phyloP scores from a whole-genome alignment of 176 grass and related monocot species.

The Avena eriantha region DNA sequence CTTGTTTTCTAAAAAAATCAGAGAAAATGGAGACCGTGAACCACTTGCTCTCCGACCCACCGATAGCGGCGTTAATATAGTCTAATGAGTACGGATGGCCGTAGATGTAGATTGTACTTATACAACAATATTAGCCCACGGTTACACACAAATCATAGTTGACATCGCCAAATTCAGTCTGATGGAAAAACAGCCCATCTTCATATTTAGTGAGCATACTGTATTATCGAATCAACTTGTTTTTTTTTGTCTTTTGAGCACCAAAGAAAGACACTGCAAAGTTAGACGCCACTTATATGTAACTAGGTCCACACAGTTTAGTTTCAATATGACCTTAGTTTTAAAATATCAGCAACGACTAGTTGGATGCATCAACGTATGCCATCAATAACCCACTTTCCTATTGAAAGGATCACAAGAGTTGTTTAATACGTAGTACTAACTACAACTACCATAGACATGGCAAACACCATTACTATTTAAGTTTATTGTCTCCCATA shows the following conservation, averaged over 20 bases:
- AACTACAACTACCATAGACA: not conserved
- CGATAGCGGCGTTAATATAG: not conserved
- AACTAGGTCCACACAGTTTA: not conserved
- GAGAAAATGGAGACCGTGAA: not conserved
- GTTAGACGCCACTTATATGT: not conserved
- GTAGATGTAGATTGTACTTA: not conserved
- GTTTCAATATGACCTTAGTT: not conserved
- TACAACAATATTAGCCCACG: no score
- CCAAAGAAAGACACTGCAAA: not conserved
- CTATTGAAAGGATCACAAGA: no score
- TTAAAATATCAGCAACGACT: not conserved
- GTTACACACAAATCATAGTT: no score
- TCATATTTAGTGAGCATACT: not conserved
- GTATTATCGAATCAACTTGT: not conserved
- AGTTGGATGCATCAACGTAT: not conserved
- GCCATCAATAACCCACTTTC: not conserved
- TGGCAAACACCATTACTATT: not conserved
- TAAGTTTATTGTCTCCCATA: not conserved
- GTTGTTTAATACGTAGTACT: not conserved
- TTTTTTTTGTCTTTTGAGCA: not conserved
- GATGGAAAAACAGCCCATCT: no score
- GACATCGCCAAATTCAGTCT: no score
- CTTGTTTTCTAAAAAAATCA: no score
- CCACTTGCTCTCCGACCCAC: not conserved
- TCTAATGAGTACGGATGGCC: not conserved